Evolutionary conservation across 768 basidiomycete species (phyloP), one percentile per base, ranked within the genome.

Genomic region (Serendipita sp.): DNA sequence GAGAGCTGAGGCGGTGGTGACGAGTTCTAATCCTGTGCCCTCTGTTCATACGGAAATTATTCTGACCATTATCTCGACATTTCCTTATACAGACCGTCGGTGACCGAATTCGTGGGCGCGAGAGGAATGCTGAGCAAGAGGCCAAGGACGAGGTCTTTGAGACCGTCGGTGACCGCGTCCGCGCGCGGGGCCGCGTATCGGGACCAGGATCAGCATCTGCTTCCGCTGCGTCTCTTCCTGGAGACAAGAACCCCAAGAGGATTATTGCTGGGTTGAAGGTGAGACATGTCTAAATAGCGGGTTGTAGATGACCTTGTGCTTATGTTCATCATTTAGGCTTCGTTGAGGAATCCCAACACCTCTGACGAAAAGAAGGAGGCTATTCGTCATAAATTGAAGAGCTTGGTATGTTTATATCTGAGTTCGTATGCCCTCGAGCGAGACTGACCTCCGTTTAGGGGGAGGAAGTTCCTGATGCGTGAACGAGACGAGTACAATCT

Each of bases 151-250:
- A 63, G 42, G 34, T 13, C 26, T 63, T 56, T 53, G 62, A 63
- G 51, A 63, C 62, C 2, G 53, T 63, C 38, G 62, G 62, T 26
- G 62, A 63, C 51, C 62, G 62, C 42, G 62, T 63, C 51, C 48
- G 62, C 62, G 13, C 62, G 2, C 62, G 51, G 20, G 53, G 53
- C n/a, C 24, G 50, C 0, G 34, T 56, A 51, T 53, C 53, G 13
- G 51, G 51, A 16, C 9, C 51, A 5, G 62, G 62, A 13, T 2
- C 1, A 4, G 22, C 53, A n/a, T 58, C 53, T 58, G 53, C 53
- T 5, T 24, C 17, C 2, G 53, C 53, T 24, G 53, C 53, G 17
- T 58, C 53, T n/a, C 62, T 63, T 26, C 26, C 20, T 22, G 62
- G 53, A 17, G 53, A 38, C 62, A 63, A 63, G 62, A 60, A 34